phyloP scores from a whole-genome alignment of 2,329 filamentous ascomycete genomes.

The Penicillium sp. region DNA sequence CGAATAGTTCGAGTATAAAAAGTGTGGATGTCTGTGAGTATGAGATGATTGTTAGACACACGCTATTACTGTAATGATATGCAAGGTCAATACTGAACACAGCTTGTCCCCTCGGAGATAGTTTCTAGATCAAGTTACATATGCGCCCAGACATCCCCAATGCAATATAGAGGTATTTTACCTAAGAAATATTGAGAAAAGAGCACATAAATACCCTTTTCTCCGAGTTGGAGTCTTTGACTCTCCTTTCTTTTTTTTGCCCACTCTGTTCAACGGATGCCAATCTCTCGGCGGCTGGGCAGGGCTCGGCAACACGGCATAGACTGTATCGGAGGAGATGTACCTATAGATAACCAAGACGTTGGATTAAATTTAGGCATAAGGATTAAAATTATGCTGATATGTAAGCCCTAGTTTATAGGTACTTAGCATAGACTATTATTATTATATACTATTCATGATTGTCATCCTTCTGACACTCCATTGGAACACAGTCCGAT shows the following conservation, averaged over 20 bases:
- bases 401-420: not conserved
- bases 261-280: conserved; percentile 12
- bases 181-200: conserved; percentile 26
- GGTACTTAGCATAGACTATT: not conserved
- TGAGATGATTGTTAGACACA: not conserved
- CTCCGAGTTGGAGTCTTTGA: conserved; percentile 9
- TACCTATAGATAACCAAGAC: not conserved
- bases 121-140: conserved; percentile 4
- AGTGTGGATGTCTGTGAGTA: not conserved
- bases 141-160: conserved; percentile 1
- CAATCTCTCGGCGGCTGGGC: conserved; percentile 28
- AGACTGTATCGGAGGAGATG: not conserved
- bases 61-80: not conserved
- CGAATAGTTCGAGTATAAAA: not conserved
- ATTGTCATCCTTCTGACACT: not conserved
- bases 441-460: not conserved
- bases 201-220: not conserved
- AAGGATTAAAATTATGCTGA: not conserved
- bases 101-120: not conserved
- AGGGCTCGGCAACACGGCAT: conserved; percentile 6
- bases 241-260: not conserved
- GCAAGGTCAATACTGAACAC: not conserved
- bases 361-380: not conserved
- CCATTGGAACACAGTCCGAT: not conserved
- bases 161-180: conserved; percentile 18